These are phyloP conservation scores for Echeveria elegans DNA, from an alignment of 164 flowering plant species.

Conservation along the genomic window DNA sequence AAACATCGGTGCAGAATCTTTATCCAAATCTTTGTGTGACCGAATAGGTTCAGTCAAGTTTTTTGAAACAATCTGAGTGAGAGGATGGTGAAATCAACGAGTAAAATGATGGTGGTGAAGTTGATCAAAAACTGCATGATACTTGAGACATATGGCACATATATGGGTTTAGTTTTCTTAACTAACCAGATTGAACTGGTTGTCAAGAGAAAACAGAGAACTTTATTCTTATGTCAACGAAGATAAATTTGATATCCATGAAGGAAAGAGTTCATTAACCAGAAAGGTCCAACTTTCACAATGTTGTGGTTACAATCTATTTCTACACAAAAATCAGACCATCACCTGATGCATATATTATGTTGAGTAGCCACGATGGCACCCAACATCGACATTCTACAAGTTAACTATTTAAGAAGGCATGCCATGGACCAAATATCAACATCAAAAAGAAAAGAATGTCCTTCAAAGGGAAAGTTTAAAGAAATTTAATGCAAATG, in stretches of 20 bases:
- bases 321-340: neutral
- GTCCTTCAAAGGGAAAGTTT: neutral
- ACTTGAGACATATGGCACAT: neutral
- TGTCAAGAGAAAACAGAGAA: neutral
- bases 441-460: neutral
- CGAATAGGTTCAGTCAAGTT: slow-evolving; percentile 86
- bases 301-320: neutral
- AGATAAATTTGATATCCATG: neutral
- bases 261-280: neutral
- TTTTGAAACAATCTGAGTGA: slow-evolving; percentile 71
- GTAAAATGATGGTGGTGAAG: neutral
- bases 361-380: neutral
- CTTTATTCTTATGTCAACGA: neutral
- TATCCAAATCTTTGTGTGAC: slow-evolving; percentile 94
- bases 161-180: neutral
- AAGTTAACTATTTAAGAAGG: neutral
- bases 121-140: neutral
- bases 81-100: neutral
- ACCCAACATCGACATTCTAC: neutral
- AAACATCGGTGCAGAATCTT: slow-evolving; percentile 80
- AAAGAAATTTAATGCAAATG: neutral
- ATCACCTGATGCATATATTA: neutral
- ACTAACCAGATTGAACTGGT: neutral
- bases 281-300: neutral
- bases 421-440: neutral